phyloP scores from a whole-genome alignment of 2,329 filamentous ascomycete genomes.

The Sclerotinia borealis region DNA sequence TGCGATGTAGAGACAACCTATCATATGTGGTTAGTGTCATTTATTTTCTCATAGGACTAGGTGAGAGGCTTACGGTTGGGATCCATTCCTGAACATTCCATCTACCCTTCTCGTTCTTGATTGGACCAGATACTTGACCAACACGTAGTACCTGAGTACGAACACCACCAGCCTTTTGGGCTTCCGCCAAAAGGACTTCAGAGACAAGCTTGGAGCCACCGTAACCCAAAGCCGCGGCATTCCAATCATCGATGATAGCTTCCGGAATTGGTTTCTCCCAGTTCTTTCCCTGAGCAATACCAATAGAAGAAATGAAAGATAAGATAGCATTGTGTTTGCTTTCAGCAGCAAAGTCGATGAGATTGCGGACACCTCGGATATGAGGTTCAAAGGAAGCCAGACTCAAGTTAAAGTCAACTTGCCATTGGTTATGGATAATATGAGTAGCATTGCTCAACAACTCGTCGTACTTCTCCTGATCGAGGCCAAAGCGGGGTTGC shows the following conservation, averaged over 20 bases:
- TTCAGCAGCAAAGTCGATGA: constrained; percentile 29
- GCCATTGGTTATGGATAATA: constrained; percentile 31
- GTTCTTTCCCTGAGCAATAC: constrained; percentile 12
- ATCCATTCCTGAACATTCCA: constrained; percentile 56
- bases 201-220: constrained; percentile 25
- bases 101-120: constrained; percentile 33
- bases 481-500: constrained; percentile 43
- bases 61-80: constrained; percentile 32
- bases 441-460: constrained; percentile 19
- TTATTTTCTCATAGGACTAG: background rate
- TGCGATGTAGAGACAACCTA: constrained; percentile 34
- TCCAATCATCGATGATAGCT: constrained; percentile 30
- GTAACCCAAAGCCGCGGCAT: constrained; percentile 30
- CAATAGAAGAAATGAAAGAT: constrained; percentile 25
- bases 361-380: constrained; percentile 35
- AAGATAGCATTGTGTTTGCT: constrained; percentile 22
- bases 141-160: constrained; percentile 39
- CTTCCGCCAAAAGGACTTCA: constrained; percentile 38
- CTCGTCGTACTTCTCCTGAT: constrained; percentile 9
- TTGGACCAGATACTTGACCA: constrained; percentile 43
- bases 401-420: constrained; percentile 35
- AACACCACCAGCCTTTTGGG: constrained; percentile 35
- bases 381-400: constrained; percentile 34
- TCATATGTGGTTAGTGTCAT: constrained; percentile 24
- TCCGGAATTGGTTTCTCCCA: constrained; percentile 34